These are phyloP conservation scores for Graphilbum ipis-grandicollis DNA, from an alignment of 2,329 filamentous ascomycete genomes.

Conservation along the genomic window DNA sequence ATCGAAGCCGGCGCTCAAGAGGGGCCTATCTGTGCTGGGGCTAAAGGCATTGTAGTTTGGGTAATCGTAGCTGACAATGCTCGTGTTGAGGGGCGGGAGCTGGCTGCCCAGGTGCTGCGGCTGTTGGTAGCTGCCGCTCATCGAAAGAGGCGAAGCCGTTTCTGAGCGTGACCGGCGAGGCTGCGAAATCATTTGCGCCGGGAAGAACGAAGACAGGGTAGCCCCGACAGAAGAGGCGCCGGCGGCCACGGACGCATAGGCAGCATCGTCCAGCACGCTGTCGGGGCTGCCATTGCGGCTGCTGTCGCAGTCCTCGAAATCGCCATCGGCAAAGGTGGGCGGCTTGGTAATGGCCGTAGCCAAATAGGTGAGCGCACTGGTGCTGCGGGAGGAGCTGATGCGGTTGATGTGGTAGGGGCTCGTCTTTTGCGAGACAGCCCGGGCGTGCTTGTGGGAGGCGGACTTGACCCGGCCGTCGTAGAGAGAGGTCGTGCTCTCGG, in stretches of 20 bases:
- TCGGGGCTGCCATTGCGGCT: slow-evolving; percentile 5
- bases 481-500: slow-evolving; percentile 41
- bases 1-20: slow-evolving; percentile 45
- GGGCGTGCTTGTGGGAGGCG: slow-evolving; percentile 37
- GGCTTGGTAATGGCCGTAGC: slow-evolving; percentile 12
- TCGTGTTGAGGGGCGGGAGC: not conserved
- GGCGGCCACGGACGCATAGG: slow-evolving; percentile 12
- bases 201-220: not conserved
- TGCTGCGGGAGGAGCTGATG: slow-evolving; percentile 38
- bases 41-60: slow-evolving; percentile 33
- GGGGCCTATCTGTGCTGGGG: slow-evolving; percentile 34
- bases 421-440: slow-evolving; percentile 40
- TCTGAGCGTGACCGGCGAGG: slow-evolving; percentile 43
- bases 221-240: slow-evolving; percentile 15
- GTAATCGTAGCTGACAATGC: slow-evolving; percentile 30
- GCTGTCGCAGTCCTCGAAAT: slow-evolving; percentile 15
- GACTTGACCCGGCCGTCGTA: slow-evolving; percentile 49
- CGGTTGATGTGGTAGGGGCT: slow-evolving; percentile 44
- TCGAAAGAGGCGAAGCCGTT: slow-evolving; percentile 40
- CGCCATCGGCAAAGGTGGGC: slow-evolving; percentile 19
- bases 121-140: slow-evolving; percentile 17
- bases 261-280: slow-evolving; percentile 6
- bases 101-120: slow-evolving; percentile 18
- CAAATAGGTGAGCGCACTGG: slow-evolving; percentile 5
- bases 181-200: slow-evolving; percentile 15